Base-by-base conservation (phyloP, 2,329 filamentous ascomycete species). In the Fusarium azukiicola region DNA sequence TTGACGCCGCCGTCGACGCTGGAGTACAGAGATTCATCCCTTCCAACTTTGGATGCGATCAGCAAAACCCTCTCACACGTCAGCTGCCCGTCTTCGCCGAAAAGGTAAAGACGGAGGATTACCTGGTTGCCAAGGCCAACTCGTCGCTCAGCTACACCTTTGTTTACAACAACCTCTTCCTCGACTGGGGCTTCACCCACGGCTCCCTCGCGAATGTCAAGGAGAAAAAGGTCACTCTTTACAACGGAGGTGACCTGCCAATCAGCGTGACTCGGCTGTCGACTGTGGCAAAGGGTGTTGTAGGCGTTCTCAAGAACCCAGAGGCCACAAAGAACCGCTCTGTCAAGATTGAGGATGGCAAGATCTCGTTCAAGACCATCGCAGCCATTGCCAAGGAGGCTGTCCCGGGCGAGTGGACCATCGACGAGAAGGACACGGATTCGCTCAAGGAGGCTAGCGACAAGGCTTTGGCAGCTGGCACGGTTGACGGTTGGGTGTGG, bases 21-120 rank as follows among this genome's bases (percentile, higher is more conserved):
- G 70, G 70, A 46, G 70, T 72, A 6, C 61, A 69, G 46, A 50
- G 71, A 36, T 69, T 72, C 64, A 72, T 72, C 32, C 71, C 71
- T 17, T 72, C 64, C 52, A 56, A 72, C n/a, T 72, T 69, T 63
- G 71, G 71, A 23, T 69, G 61, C 64, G 63, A 72, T 49, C 71
- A 56, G 13, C 49, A 69, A 23, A 72, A 72, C 52, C 42, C 71
- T 21, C 47, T 56, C 27, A 63, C 71, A 19, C 71, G 71, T 13
- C 50, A 61, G 14, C 71, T 72, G 6, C 71, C 71, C n/a, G 63
- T 47, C 42, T 66, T 46, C 11, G 42, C 40, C 27, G 63, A 47
- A 42, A 66, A 66, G 42, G 63, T 66, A 23, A 66, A 66, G 44
- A 66, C 42, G 8, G 63, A 66, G n/a, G 40, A 66, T 14, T 47